A percentile compares a stretch with the other conserved stretches of the same genome.
These are phyloP conservation scores for Albizia julibrissin DNA, from an alignment of 306 rosid species.

Conservation along the genomic window DNA sequence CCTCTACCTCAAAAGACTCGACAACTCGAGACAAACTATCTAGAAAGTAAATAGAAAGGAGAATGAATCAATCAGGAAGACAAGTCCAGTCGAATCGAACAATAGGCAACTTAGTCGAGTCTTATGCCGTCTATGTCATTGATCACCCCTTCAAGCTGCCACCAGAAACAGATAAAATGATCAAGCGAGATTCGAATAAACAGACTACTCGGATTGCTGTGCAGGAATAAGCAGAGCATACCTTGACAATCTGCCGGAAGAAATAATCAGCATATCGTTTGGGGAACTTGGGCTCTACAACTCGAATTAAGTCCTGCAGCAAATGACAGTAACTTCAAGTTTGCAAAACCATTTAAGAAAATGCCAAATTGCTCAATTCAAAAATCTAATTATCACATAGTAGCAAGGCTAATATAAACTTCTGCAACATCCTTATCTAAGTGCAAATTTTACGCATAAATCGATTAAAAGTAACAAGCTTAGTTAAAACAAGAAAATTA, in stretches of 20 bases:
- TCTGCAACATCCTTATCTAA: conserved; percentile 1
- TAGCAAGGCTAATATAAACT: conserved; percentile 18
- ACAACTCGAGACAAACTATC: background rate
- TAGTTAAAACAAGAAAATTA: background rate
- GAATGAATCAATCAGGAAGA: conserved; percentile 1
- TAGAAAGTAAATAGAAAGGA: conserved; percentile 19
- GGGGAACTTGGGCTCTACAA: conserved; percentile 68
- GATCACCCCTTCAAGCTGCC: conserved; percentile 86
- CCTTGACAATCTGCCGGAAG: conserved; percentile 91
- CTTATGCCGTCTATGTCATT: conserved; percentile 76
- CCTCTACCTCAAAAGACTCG: conserved; percentile 34
- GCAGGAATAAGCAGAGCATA: conserved; percentile 35
- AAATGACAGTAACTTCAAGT: conserved; percentile 22
- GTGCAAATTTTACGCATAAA: background rate
- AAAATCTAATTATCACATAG: background rate
- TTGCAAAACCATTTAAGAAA: conserved; percentile 10
- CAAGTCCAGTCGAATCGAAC: background rate
- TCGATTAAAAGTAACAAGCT: background rate
- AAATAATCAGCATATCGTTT: conserved; percentile 87
- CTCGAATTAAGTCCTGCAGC: conserved; percentile 72
- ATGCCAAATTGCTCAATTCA: background rate
- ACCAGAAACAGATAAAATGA: conserved; percentile 2
- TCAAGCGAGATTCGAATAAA: background rate
- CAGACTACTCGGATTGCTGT: background rate
- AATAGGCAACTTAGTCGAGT: conserved; percentile 57